phyloP scores from a whole-genome alignment of 106 monocot genomes.

The Vanilla planifolia region DNA sequence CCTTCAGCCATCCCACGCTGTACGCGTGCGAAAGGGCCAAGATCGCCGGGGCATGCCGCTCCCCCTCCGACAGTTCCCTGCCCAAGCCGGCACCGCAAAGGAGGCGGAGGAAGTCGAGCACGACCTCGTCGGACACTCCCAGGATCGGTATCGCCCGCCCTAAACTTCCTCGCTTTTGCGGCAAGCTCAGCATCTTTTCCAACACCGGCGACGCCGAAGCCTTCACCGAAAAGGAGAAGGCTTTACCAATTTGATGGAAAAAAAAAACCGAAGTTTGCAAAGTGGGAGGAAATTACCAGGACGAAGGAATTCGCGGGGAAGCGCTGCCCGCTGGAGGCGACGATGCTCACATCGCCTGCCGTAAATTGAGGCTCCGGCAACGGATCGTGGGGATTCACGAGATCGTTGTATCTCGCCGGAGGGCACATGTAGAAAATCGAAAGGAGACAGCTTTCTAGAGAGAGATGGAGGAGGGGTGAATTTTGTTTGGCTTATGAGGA shows the following conservation, averaged over 20 bases:
- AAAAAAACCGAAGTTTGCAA: not conserved
- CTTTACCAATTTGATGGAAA: not conserved
- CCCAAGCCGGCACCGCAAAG: not conserved
- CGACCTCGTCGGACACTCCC: constrained; percentile 68
- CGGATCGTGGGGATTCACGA: too few relatives aligned
- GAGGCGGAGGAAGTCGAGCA: constrained; percentile 56
- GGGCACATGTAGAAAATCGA: too few relatives aligned
- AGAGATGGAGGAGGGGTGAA: too few relatives aligned
- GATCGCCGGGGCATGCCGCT: constrained; percentile 33
- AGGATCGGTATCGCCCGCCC: constrained; percentile 32
- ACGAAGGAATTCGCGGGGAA: constrained; percentile 48
- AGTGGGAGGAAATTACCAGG: constrained; percentile 22
- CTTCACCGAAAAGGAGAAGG: constrained; percentile 10
- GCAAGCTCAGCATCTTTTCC: constrained; percentile 36
- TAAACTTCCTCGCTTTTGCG: constrained; percentile 3
- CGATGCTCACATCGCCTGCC: constrained; percentile 35
- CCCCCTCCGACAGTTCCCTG: constrained; percentile 20
- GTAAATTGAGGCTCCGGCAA: too few relatives aligned
- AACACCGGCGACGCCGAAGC: constrained; percentile 72
- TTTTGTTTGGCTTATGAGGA: too few relatives aligned
- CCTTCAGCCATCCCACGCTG: constrained; percentile 50
- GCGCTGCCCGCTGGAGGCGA: constrained; percentile 43
- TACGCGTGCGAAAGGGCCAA: constrained; percentile 51
- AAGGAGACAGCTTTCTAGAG: too few relatives aligned
- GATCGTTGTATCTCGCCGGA: too few relatives aligned